Base-by-base conservation (phyloP, 2,329 filamentous ascomycete genomes). In the Epichloe coenophiala region DNA sequence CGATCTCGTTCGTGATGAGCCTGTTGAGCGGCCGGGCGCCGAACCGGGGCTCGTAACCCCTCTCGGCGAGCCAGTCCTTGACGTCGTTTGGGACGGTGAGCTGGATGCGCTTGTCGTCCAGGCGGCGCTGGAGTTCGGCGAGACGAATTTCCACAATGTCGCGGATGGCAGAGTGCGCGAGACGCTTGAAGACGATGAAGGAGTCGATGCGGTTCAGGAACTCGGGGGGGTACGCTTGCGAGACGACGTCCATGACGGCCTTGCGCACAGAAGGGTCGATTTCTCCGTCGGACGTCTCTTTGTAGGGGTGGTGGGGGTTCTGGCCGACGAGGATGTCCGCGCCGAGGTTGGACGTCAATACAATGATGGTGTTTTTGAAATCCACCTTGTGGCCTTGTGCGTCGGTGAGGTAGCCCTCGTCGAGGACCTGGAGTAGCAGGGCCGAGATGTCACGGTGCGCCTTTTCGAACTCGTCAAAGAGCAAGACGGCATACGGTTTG, bases 381-480 rank as follows among this genome's bases (percentile, higher is more conserved):
- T 97, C 93, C 53, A 98, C 85, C 67, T 93, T 95, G 72, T 95
- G 90, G 36, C 93, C 93, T 68, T 97, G 91, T 0, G 88, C 83
- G 63, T 97, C 93, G 0, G 91, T 97, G 47, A 98, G 77, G 71
- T 93, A 96, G 3, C 93, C 93, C 65, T 97, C 93, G 62, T 97
- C 93, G 0, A 98, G 79, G 0, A 97, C 91, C 66, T 97, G 93
- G 4, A 98, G 78, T 4, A 98, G 77, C 3, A 98, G 74, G 0
- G 90, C 85, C 0, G 88, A 94, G 57, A 97, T 96, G 60, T 98
- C 93, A 49, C 88, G 84, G 63, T 97, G 93, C 0, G 91, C 93
- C 65, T 98, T 97, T 64, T 98, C 93, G 59, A 96, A 97, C 64
- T 97, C 93, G 64, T 98, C 93, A 59, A 98, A 95, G 2, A 98